Conservation (phyloP, 2,329 filamentous ascomycete genomes). For the Pseudocercospora musae region DNA sequence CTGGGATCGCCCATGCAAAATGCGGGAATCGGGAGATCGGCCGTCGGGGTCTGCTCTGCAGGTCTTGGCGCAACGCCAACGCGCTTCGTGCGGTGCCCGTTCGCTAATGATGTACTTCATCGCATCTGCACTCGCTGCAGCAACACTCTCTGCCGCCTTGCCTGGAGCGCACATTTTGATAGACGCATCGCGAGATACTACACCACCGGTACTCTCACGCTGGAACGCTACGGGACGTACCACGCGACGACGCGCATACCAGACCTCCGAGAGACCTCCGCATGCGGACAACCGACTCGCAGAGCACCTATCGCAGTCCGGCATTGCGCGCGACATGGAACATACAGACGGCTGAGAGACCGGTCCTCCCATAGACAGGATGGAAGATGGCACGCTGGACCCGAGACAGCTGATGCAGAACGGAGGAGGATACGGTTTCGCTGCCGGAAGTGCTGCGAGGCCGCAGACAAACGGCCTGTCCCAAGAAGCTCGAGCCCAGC, state of each 20-base stretch:
- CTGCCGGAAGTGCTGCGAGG: neutral
- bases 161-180: neutral
- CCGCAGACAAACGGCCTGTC: conserved; percentile 17
- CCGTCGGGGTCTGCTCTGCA: neutral
- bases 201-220: neutral
- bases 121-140: neutral
- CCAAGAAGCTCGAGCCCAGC: conserved; percentile 9
- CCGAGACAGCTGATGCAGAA: conserved; percentile 9
- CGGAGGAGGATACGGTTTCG: neutral
- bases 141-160: neutral
- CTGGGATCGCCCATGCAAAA: neutral
- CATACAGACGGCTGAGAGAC: neutral
- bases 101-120: neutral
- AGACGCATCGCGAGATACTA: neutral
- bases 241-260: conserved; percentile 4
- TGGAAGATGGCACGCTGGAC: conserved; percentile 16
- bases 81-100: neutral
- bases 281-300: conserved; percentile 6
- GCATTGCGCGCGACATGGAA: conserved; percentile 8
- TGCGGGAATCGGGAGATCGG: conserved; percentile 1
- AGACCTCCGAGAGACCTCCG: conserved; percentile 9
- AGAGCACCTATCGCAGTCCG: neutral
- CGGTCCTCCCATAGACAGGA: neutral
- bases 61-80: neutral
- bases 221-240: neutral